These are phyloP conservation scores for Ilex paraguariensis DNA, from an alignment of 305 asterid genomes.

Conservation along the genomic window DNA sequence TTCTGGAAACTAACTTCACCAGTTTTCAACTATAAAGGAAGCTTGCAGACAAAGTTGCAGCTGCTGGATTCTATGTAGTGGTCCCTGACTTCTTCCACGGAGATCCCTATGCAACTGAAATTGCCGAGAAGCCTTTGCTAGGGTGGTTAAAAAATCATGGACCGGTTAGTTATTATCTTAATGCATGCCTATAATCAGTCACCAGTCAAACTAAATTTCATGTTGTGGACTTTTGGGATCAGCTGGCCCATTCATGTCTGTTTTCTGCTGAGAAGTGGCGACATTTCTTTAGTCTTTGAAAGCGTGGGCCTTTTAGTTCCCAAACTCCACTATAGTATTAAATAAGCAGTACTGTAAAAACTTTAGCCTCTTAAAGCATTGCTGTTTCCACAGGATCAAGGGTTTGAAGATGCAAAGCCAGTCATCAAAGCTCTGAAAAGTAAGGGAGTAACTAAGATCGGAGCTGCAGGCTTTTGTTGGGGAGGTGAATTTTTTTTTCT, in stretches of 20 bases:
- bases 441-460: conserved; percentile 46
- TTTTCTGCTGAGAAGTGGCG: no score
- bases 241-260: no score
- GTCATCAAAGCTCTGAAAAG: conserved; percentile 50
- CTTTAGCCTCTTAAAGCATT: not conserved
- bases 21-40: conserved; percentile 28
- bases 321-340: not conserved
- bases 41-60: conserved; percentile 66
- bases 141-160: conserved; percentile 50
- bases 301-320: not conserved
- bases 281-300: no score
- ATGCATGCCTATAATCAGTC: no score
- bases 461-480: conserved; percentile 70
- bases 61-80: conserved; percentile 51
- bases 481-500: conserved; percentile 35
- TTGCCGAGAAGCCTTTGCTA: conserved; percentile 4
- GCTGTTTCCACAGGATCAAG: conserved; percentile 35
- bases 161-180: conserved; percentile 33
- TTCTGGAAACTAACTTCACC: not conserved
- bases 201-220: no score
- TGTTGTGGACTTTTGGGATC: no score
- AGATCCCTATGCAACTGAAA: conserved; percentile 33
- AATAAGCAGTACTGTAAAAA: not conserved
- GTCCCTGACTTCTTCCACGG: conserved; percentile 71
- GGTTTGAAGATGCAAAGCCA: conserved; percentile 50